These are phyloP conservation scores for Arthrobotrys pseudoclavata DNA, from an alignment of 2,329 filamentous ascomycete genomes.

Conservation along the genomic window DNA sequence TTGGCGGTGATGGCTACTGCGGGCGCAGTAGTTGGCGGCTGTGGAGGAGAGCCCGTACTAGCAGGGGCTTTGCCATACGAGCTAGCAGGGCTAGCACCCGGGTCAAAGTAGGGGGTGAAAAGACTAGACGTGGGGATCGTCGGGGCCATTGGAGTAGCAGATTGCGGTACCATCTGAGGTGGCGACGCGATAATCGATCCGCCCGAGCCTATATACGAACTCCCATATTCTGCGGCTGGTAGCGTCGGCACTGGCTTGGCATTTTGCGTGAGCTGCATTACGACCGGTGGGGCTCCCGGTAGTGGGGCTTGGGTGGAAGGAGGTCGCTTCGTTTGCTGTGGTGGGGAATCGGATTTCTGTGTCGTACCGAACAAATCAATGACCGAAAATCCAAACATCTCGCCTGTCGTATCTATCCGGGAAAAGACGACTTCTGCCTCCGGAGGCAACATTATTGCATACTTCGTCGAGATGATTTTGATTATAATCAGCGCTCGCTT, in stretches of 20 bases:
- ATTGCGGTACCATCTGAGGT: conserved; percentile 32
- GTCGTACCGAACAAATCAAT: conserved; percentile 53
- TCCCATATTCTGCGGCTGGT: conserved; percentile 37
- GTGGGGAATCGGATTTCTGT: conserved; percentile 42
- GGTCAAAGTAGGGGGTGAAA: conserved; percentile 57
- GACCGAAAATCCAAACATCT: conserved; percentile 61
- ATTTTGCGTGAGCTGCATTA: conserved; percentile 20
- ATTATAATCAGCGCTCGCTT: conserved; percentile 87
- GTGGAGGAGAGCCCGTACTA: conserved; percentile 62
- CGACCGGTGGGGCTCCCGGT: conserved; percentile 31
- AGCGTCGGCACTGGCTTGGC: conserved; percentile 13
- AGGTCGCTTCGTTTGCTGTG: conserved; percentile 19
- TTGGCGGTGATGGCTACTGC: conserved; percentile 31
- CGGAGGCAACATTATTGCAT: conserved; percentile 86
- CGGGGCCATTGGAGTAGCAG: conserved; percentile 9
- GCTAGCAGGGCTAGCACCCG: conserved; percentile 41
- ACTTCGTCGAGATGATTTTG: conserved; percentile 86
- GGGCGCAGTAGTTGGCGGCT: conserved; percentile 41
- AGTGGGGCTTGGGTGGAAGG: conserved; percentile 21
- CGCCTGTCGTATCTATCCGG: conserved; percentile 74
- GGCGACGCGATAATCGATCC: conserved; percentile 33
- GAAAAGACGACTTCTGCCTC: conserved; percentile 83
- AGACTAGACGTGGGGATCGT: conserved; percentile 36
- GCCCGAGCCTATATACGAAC: conserved; percentile 23
- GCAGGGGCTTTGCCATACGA: conserved; percentile 27